phyloP scores from a whole-genome alignment of 805 yeast genomes.

The Kazachstania taianensis region DNA sequence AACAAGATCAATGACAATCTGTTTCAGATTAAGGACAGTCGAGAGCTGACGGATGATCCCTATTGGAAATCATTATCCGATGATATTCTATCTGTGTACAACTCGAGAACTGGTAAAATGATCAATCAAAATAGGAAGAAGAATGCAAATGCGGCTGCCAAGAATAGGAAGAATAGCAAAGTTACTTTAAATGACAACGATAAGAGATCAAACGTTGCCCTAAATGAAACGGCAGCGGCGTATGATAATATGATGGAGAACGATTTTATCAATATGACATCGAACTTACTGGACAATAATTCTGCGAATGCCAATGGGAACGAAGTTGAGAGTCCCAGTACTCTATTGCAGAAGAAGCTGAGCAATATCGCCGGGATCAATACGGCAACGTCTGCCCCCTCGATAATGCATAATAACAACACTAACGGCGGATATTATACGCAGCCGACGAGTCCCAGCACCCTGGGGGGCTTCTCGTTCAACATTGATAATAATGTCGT shows the following conservation, averaged over 20 bases:
- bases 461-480: conserved; percentile 3
- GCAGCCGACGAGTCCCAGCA: conserved; percentile 26
- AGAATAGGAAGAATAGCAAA: conserved; percentile 1
- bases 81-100: conserved; percentile 21
- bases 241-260: conserved; percentile 3
- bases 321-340: too few relatives aligned
- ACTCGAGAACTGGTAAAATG: conserved; percentile 23
- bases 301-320: conserved; percentile 17
- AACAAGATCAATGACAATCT: conserved; percentile 21
- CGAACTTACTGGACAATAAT: conserved; percentile 7
- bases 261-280: conserved; percentile 7
- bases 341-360: conserved; percentile 20
- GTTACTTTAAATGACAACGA: neutral
- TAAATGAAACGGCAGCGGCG: conserved; percentile 1
- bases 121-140: conserved; percentile 16
- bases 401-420: conserved; percentile 17
- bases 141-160: conserved; percentile 2
- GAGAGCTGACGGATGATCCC: conserved; percentile 21
- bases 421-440: conserved; percentile 26
- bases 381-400: too few relatives aligned
- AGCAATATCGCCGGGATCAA: too few relatives aligned
- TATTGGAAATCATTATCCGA: conserved; percentile 23
- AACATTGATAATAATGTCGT: conserved; percentile 5
- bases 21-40: conserved; percentile 24
- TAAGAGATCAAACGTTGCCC: too few relatives aligned